phyloP scores from a whole-genome alignment of 495 filamentous ascomycete genomes.

The Penicillium cataractarum region DNA sequence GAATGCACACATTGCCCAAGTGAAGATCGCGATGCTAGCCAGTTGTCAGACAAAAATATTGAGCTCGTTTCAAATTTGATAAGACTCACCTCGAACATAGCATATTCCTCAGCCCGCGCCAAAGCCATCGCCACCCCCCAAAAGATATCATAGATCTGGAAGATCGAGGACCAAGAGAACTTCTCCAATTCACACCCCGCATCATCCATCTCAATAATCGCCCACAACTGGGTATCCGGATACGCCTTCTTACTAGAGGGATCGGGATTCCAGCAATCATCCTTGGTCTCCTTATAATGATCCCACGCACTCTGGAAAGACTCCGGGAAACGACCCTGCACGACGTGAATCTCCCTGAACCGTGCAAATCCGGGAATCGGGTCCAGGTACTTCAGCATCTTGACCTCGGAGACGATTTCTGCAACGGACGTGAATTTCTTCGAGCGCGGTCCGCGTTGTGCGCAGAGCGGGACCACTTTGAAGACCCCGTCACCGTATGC shows the following conservation, averaged over 20 bases:
- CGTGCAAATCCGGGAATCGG: conserved; percentile 87
- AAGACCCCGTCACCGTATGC: conserved; percentile 52
- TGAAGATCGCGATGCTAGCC: conserved; percentile 81
- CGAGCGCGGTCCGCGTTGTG: conserved; percentile 47
- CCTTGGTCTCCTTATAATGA: conserved; percentile 57
- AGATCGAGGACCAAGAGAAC: conserved; percentile 54
- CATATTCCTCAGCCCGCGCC: conserved; percentile 71
- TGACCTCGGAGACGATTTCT: conserved; percentile 67
- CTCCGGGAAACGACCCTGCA: conserved; percentile 68
- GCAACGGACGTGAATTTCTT: conserved; percentile 53
- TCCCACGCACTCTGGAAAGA: conserved; percentile 70
- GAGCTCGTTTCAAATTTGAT: neutral
- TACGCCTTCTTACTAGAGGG: conserved; percentile 62
- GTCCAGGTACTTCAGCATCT: conserved; percentile 74
- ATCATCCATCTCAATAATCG: conserved; percentile 85
- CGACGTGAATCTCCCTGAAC: conserved; percentile 77
- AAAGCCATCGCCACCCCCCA: conserved; percentile 77
- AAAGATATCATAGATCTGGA: conserved; percentile 83
- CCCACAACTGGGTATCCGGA: conserved; percentile 69
- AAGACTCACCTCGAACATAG: conserved; percentile 68
- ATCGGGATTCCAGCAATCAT: conserved; percentile 67
- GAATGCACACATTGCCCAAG: conserved; percentile 83
- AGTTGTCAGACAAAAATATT: conserved; percentile 3
- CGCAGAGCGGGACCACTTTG: conserved; percentile 54
- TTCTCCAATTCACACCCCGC: conserved; percentile 77